These are phyloP conservation scores for Phanerochaete carnosa DNA, from an alignment of 768 basidiomycete species.

Conservation along the genomic window DNA sequence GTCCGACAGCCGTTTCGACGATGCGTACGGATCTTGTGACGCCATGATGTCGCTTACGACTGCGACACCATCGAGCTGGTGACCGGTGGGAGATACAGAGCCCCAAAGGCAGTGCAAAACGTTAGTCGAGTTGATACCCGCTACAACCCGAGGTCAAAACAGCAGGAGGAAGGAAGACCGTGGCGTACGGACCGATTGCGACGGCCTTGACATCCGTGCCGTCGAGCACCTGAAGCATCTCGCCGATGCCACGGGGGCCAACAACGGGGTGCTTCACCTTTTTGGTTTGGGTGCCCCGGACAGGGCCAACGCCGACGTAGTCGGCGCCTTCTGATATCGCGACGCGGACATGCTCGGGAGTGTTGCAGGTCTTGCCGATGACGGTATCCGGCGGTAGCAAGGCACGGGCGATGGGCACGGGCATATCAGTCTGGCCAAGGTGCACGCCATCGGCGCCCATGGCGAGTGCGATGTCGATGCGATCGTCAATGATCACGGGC, in stretches of 20 bases:
- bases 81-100: slow-evolving; percentile 45
- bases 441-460: slow-evolving; percentile 79
- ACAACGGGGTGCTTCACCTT: slow-evolving; percentile 58
- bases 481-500: slow-evolving; percentile 84
- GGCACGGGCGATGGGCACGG: slow-evolving; percentile 56
- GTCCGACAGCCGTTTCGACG: slow-evolving; percentile 43
- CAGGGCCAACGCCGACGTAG: slow-evolving; percentile 86
- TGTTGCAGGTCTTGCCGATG: slow-evolving; percentile 81
- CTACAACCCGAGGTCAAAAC: slow-evolving; percentile 35
- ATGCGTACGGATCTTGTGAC: slow-evolving; percentile 49
- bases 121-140: slow-evolving; percentile 83
- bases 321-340: slow-evolving; percentile 70
- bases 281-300: slow-evolving; percentile 82
- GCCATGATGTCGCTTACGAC: slow-evolving; percentile 85
- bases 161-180: neutral
- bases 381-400: slow-evolving; percentile 69
- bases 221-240: slow-evolving; percentile 60
- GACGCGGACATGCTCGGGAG: slow-evolving; percentile 53
- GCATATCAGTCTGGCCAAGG: slow-evolving; percentile 87
- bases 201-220: slow-evolving; percentile 68
- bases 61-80: slow-evolving; percentile 75
- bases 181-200: slow-evolving; percentile 66
- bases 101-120: slow-evolving; percentile 74
- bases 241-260: slow-evolving; percentile 71
- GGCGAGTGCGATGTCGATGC: slow-evolving; percentile 84